A percentile compares a stretch with the other conserved stretches of the same genome.
phyloP scores from a whole-genome alignment of 495 filamentous ascomycete genomes.

The Entonaema liquescens region DNA sequence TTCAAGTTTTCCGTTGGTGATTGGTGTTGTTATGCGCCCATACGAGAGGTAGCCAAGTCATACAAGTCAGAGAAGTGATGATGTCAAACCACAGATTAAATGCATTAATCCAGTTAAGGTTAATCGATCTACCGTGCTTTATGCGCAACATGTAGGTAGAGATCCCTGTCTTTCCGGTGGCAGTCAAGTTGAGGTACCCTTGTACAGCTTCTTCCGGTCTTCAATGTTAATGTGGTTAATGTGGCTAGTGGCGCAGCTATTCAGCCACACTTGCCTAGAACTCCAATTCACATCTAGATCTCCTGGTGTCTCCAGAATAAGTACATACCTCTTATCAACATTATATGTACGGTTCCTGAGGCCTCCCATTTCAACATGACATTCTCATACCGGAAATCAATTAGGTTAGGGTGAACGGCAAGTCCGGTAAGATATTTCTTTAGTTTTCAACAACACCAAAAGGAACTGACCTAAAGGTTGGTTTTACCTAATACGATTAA shows the following conservation, averaged over 20 bases:
- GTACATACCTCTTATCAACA: not conserved
- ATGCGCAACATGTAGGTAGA: constrained; percentile 7
- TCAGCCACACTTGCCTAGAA: constrained; percentile 6
- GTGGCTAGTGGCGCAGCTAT: not conserved
- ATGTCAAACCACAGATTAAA: constrained; percentile 31
- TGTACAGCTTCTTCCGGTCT: no score
- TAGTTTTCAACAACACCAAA: not conserved
- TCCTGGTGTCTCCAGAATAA: not conserved
- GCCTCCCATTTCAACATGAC: not conserved
- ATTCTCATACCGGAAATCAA: not conserved
- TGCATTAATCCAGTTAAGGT: constrained; percentile 23
- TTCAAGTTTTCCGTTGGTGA: constrained; percentile 34
- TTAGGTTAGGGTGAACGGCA: not conserved
- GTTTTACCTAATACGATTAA: not conserved
- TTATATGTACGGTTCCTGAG: not conserved
- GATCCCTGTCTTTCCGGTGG: not conserved
- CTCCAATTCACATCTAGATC: not conserved
- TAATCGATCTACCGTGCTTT: constrained; percentile 24
- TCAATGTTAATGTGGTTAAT: not conserved
- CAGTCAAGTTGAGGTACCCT: not conserved
- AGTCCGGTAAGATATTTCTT: not conserved
- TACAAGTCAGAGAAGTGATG: constrained; percentile 33
- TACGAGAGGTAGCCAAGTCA: constrained; percentile 20
- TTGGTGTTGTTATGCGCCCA: constrained; percentile 5
- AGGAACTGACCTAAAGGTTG: not conserved